Conservation (phyloP, 805 yeast genomes). For the Candida caryicola region DNA sequence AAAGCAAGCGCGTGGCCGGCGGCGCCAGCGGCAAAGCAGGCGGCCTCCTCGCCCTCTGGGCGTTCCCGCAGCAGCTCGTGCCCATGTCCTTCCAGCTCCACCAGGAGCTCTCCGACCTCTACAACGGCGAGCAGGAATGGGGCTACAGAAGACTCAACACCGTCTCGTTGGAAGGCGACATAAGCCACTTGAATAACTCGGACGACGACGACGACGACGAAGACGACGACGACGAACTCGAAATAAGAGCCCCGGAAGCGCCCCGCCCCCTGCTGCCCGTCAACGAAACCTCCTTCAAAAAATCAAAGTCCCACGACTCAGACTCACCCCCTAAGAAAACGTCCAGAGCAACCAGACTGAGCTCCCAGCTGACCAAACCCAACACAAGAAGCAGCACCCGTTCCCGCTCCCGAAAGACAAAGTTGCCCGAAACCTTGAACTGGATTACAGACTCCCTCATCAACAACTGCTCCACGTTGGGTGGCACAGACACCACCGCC, state of each 20-base stretch:
- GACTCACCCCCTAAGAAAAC: slow-evolving; percentile 38
- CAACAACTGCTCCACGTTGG: slow-evolving; percentile 72
- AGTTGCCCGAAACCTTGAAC: slow-evolving; percentile 60
- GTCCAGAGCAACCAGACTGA: slow-evolving; percentile 30
- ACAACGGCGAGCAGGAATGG: slow-evolving; percentile 85
- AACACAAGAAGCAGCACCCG: slow-evolving; percentile 2
- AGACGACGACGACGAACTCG: slow-evolving; percentile 15
- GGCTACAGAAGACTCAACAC: slow-evolving; percentile 89
- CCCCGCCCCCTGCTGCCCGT: no score
- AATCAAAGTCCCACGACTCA: slow-evolving; percentile 11
- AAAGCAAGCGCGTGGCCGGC: slow-evolving; percentile 90
- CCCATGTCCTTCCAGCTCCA: slow-evolving; percentile 85
- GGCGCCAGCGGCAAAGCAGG: slow-evolving; percentile 99
- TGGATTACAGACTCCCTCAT: slow-evolving; percentile 74
- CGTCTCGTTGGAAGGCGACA: slow-evolving; percentile 81
- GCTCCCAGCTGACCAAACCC: not conserved
- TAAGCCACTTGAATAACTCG: slow-evolving; percentile 31
- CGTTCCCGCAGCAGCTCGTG: slow-evolving; percentile 92
- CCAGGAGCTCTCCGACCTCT: slow-evolving; percentile 73
- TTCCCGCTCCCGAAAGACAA: slow-evolving; percentile 13
- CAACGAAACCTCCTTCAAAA: slow-evolving; percentile 11
- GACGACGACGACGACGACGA: slow-evolving; percentile 23
- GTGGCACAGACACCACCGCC: slow-evolving; percentile 86
- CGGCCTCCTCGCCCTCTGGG: slow-evolving; percentile 92
- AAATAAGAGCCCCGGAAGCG: no score